Conservation (phyloP, 2,329 filamentous ascomycete species). For the Paracorniculantispora psalliotae region DNA sequence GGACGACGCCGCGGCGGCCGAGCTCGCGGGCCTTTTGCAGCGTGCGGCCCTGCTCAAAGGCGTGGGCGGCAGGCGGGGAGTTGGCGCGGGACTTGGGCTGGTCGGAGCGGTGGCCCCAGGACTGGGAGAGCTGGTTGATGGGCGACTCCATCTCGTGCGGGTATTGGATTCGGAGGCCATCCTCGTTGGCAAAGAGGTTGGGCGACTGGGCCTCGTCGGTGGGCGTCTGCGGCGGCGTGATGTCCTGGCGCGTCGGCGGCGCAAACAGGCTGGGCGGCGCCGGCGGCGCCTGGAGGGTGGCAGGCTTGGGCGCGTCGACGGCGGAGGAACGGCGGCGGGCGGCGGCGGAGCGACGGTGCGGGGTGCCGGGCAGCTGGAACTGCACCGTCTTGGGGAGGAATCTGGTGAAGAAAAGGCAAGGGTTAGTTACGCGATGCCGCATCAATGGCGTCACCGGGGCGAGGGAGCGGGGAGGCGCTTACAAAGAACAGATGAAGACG, state of each 20-base stretch:
- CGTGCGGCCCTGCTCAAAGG: constrained; percentile 62
- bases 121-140: constrained; percentile 68
- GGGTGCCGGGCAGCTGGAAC: constrained; percentile 64
- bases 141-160: constrained; percentile 53
- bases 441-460: not conserved
- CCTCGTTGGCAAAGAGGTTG: constrained; percentile 53
- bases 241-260: constrained; percentile 34
- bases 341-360: constrained; percentile 33
- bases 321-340: constrained; percentile 26
- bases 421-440: not conserved
- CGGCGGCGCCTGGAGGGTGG: constrained; percentile 24
- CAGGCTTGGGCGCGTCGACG: constrained; percentile 23
- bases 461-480: constrained; percentile 18
- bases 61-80: constrained; percentile 68
- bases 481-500: constrained; percentile 45
- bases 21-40: constrained; percentile 54
- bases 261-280: constrained; percentile 50
- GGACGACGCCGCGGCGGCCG: constrained; percentile 52
- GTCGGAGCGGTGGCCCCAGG: constrained; percentile 70
- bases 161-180: constrained; percentile 54
- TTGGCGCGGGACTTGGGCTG: constrained; percentile 74
- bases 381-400: constrained; percentile 91
- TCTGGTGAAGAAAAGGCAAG: constrained; percentile 40
- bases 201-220: constrained; percentile 40
- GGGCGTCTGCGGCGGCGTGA: constrained; percentile 53